Base-by-base conservation (phyloP, 768 basidiomycete genomes). In the Suillus americanus region DNA sequence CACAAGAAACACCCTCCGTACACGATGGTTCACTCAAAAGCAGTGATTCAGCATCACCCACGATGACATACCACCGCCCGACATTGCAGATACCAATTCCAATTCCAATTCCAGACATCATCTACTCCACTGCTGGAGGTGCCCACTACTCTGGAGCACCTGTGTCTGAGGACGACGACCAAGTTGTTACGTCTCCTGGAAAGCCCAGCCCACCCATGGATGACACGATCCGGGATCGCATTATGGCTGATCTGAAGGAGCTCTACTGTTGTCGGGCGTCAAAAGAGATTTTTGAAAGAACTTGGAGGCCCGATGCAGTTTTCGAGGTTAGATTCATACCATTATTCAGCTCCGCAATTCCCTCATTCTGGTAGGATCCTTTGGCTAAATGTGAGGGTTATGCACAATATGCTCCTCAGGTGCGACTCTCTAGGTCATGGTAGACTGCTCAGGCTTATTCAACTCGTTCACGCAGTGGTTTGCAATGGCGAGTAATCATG, bases 81-180 rank as follows among this genome's bases (percentile, higher is more conserved):
- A 71, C 80, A 25, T 62, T 86, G 7, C 79, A 80, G 14, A 71
- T 72, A 62, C 72, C 78, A 20, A 67, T 87, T 1, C 86, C 84
- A 1, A n/a, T 30, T 30, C 30, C 30, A 30, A 83, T 84, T 0
- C 77, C 84, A 23, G 79, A 82, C 3, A 74, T 89, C 10, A 78
- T 87, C 41, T 81, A 84, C 67, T 86, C 86, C 0, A 84, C 86
- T 4, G 85, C 85, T 1, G 82, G 86, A 48, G 88, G 81, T 18
- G 86, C 88, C 0, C 88, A 89, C 68, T 90, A 88, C 68, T 83
- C 85, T 5, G 87, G 87, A 6, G 78, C 77, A 25, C 77, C 75
- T 61, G 74, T 84, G 7, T 62, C 68, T 20, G 38, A 68, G 7
- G n/a, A 40, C 41, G 65, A 65, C 6, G 66, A 66, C 8, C 2